phyloP scores from a whole-genome alignment of 2,329 filamentous ascomycete genomes.

The Sarocladium oryzae region DNA sequence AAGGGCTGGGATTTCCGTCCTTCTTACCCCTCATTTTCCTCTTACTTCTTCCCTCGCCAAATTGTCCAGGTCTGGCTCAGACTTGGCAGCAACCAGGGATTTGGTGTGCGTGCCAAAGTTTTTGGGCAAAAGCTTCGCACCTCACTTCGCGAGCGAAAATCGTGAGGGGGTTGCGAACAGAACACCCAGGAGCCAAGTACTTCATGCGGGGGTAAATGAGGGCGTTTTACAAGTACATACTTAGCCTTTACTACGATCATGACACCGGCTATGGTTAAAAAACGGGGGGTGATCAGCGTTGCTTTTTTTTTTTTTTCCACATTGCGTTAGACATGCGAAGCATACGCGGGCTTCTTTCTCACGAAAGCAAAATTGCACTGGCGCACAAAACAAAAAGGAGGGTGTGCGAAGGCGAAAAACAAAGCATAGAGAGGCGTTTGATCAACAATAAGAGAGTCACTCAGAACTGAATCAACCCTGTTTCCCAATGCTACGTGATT shows the following conservation, averaged over 20 bases:
- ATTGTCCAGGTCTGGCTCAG: background rate
- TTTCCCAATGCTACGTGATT: too few relatives aligned
- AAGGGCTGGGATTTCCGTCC: background rate
- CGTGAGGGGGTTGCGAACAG: background rate
- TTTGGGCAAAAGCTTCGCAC: conserved; percentile 4
- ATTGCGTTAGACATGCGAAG: background rate
- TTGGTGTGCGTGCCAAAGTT: background rate
- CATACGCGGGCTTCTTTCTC: background rate
- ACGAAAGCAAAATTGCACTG: background rate
- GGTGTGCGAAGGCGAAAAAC: background rate
- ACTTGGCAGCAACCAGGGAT: background rate
- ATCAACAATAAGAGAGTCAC: too few relatives aligned
- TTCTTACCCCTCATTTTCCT: background rate
- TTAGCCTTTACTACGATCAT: background rate
- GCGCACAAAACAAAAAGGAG: background rate
- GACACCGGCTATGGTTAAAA: background rate
- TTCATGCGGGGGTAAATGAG: too few relatives aligned
- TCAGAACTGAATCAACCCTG: too few relatives aligned
- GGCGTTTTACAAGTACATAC: background rate
- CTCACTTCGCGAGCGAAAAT: too few relatives aligned
- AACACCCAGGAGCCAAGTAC: too few relatives aligned
- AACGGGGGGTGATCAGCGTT: background rate
- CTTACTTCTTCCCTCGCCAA: background rate
- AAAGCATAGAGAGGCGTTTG: background rate
- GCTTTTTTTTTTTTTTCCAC: background rate